Evolutionary conservation across 495 filamentous ascomycete species (phyloP), one percentile per base, ranked within the genome.

Genomic region (Penicillium cataractarum): DNA sequence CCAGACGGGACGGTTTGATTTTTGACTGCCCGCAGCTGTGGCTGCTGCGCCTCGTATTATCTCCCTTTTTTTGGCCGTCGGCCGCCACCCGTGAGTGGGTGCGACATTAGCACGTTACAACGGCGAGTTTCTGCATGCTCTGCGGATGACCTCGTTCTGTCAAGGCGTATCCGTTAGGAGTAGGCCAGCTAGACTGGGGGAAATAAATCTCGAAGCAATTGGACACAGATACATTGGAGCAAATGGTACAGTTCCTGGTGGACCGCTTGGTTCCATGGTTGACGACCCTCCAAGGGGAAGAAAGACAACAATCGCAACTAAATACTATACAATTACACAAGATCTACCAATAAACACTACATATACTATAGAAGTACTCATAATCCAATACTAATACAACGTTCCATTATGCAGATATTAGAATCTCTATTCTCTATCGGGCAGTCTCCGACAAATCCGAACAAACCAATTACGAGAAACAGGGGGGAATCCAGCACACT

Each of bases 361-460:
- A 1, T 24, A 6, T 9, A n/a, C 15, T 15, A 7, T 13, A 44
- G 37, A 22, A 61, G 12, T 12, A 24, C 42, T 22, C 42, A 24
- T 22, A 24, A 2, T 46, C 7, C 42, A 46, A 22, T 46, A 39
- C 15, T 61, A 57, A 15, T 35, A 54, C 26, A 53, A 39, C 17
- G 15, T 24, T 53, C 19, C 49, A 61, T 57, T 69, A 48, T 60
- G 60, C 64, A 71, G 55, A 67, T 65, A 65, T 69, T 69, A 63
- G 46, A 58, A 60, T 67, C 65, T 71, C 63, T 69, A 66, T 69
- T 68, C 60, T 65, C 64, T 65, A 66, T 66, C 57, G 42, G 56
- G 48, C 51, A 42, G 57, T 61, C 64, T 67, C 56, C 64, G 59
- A 39, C 37, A 42, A 19, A 48, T 57, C 32, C 48, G 46, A 62